Percentiles rank a stretch among this genome's conserved stretches.
These are phyloP conservation scores for Periglandula ipomoeae DNA, from an alignment of 2,329 filamentous ascomycete species.

Conservation along the genomic window DNA sequence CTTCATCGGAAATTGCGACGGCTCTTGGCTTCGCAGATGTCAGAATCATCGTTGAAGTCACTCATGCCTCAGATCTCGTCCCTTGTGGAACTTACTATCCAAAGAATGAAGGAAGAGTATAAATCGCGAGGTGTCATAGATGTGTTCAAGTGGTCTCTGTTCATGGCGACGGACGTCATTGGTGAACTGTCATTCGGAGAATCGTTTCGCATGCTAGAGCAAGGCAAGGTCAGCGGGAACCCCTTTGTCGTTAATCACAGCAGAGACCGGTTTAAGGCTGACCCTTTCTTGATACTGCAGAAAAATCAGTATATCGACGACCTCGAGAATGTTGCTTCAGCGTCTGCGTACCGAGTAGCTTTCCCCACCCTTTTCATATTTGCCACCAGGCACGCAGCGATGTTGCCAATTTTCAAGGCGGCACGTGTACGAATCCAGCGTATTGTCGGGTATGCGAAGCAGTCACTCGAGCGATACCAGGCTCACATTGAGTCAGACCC, in stretches of 20 bases:
- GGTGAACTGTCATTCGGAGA: conserved; percentile 45
- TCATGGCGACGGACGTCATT: conserved; percentile 45
- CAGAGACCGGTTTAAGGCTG: background rate
- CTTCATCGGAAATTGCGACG: conserved; percentile 30
- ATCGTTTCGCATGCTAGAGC: conserved; percentile 43
- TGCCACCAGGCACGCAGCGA: conserved; percentile 10
- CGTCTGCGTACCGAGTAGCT: conserved; percentile 16
- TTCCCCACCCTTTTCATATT: conserved; percentile 21
- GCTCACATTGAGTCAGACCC: conserved; percentile 13
- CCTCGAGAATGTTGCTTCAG: conserved; percentile 20
- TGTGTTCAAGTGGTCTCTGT: conserved; percentile 44
- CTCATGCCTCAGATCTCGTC: conserved; percentile 24
- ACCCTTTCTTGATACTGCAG: background rate
- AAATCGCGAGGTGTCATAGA: conserved; percentile 27
- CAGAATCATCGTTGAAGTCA: conserved; percentile 24
- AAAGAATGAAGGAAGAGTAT: conserved; percentile 36
- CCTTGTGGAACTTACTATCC: conserved; percentile 29
- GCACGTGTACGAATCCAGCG: conserved; percentile 8
- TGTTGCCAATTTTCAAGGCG: conserved; percentile 15
- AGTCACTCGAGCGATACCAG: conserved; percentile 21
- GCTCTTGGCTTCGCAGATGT: conserved; percentile 31
- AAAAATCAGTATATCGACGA: conserved; percentile 30
- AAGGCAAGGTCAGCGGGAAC: conserved; percentile 29
- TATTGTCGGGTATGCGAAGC: conserved; percentile 16
- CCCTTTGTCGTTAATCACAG: background rate